phyloP scores from a whole-genome alignment of 768 basidiomycete genomes.

The Hirschioporus abietinus region DNA sequence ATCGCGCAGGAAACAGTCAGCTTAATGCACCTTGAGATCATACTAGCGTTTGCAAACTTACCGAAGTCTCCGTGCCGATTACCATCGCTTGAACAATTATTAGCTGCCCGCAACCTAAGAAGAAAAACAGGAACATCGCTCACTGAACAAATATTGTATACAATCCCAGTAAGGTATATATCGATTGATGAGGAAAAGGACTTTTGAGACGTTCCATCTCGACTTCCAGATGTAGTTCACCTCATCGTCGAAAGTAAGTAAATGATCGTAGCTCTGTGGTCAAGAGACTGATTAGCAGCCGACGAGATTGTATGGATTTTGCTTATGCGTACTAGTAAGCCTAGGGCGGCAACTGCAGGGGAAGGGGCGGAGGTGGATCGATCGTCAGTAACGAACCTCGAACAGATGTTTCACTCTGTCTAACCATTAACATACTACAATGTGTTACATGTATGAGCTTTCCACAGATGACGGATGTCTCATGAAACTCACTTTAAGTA shows the following conservation, averaged over 20 bases:
- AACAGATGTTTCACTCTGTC: too few species aligned
- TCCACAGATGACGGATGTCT: too few species aligned
- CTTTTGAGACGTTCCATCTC: constrained; percentile 22
- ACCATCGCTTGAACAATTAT: background rate
- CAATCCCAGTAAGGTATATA: constrained; percentile 15
- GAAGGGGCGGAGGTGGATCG: background rate
- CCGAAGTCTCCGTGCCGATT: background rate
- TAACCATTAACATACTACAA: too few species aligned
- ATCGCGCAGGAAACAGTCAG: background rate
- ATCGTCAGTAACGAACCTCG: background rate
- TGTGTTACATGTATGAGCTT: too few species aligned
- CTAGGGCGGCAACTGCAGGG: background rate
- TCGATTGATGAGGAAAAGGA: constrained; percentile 29
- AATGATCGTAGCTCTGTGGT: constrained; percentile 23
- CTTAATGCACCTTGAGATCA: background rate
- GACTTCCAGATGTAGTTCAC: constrained; percentile 28
- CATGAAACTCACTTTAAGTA: constrained; percentile 1
- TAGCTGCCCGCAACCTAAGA: background rate
- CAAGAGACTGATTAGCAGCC: background rate
- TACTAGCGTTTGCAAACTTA: background rate
- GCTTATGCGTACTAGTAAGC: background rate
- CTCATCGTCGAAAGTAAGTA: constrained; percentile 29
- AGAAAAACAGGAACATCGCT: background rate
- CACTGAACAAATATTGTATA: background rate
- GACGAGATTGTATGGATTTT: background rate